Evolutionary conservation across 1,284 basidiomycete genomes (phyloP).

Genomic region (Fomitopsis pinicola): DNA sequence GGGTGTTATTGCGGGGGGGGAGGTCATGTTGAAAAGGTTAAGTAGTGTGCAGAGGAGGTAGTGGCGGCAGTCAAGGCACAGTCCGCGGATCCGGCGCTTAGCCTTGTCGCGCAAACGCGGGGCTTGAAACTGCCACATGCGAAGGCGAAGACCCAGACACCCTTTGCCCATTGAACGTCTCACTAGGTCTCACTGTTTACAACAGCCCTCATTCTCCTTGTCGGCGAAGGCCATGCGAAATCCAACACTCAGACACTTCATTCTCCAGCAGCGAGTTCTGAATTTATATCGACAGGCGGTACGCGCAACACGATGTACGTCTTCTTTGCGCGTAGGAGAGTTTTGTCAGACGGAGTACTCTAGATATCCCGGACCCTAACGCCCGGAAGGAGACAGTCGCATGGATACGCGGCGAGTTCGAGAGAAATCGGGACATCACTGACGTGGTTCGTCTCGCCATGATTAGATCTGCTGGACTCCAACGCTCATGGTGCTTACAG

Average conservation of each 20-base stretch:
- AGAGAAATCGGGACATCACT: conserved; percentile 51
- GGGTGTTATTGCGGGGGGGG: conserved; percentile 14
- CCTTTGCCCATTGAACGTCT: neutral
- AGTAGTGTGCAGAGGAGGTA: conserved; percentile 2
- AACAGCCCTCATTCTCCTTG: neutral
- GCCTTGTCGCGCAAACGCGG: conserved; percentile 8
- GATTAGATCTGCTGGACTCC: neutral
- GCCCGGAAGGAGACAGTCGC: conserved; percentile 60
- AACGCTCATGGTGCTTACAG: conserved; percentile 13
- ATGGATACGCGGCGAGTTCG: conserved; percentile 73
- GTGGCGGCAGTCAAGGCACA: conserved; percentile 7
- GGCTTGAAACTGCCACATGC: conserved; percentile 6
- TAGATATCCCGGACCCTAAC: conserved; percentile 58
- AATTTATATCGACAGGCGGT: conserved; percentile 61
- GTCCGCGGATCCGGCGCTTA: conserved; percentile 14
- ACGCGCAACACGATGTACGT: conserved; percentile 61
- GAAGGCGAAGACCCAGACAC: neutral
- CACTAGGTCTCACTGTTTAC: neutral
- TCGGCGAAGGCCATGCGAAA: conserved; percentile 15
- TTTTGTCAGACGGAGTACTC: neutral
- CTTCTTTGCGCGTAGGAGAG: no score
- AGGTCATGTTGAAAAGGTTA: conserved; percentile 19
- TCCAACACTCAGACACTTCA: conserved; percentile 64
- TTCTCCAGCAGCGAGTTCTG: conserved; percentile 58
- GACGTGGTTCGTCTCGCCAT: conserved; percentile 44